These are phyloP conservation scores for Dioscorea cayenensis DNA, from an alignment of 116 monocot species.

Conservation along the genomic window DNA sequence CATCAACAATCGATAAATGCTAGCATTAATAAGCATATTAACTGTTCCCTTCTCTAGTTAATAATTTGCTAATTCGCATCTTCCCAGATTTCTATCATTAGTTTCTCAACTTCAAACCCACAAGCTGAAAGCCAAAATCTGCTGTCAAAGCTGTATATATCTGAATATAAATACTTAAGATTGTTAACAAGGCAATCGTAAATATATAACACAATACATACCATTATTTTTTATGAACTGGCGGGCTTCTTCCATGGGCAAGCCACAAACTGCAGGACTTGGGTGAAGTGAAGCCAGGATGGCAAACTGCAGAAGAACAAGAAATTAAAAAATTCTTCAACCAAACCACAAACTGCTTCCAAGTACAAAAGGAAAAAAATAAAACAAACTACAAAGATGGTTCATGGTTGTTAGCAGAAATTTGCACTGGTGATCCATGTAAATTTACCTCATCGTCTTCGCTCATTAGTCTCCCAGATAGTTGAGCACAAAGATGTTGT, in stretches of 20 bases:
- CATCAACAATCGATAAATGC: no score
- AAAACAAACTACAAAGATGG: not conserved
- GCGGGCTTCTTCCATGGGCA: slow-evolving; percentile 73
- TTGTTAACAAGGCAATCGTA: no score
- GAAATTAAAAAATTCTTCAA: not conserved
- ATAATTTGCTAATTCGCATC: not conserved
- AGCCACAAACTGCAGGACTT: slow-evolving; percentile 89
- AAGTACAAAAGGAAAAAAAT: not conserved
- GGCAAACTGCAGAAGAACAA: slow-evolving; percentile 46
- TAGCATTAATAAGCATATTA: not conserved
- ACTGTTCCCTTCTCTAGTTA: no score
- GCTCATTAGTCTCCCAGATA: slow-evolving; percentile 59
- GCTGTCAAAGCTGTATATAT: not conserved
- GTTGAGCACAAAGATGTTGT: slow-evolving; percentile 75
- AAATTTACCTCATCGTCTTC: slow-evolving; percentile 79
- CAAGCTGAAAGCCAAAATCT: not conserved
- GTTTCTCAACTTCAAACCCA: not conserved
- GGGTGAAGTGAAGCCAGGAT: slow-evolving; percentile 85
- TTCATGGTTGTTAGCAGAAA: not conserved
- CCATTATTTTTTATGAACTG: slow-evolving; percentile 77
- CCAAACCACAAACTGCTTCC: not conserved
- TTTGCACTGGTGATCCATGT: not conserved
- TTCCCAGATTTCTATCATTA: not conserved
- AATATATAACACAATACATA: slow-evolving; percentile 11
- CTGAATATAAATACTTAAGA: not conserved